Evolutionary conservation across 305 asterid species (phyloP), one percentile per base, ranked within the genome.

Genomic region (Andrographis paniculata): DNA sequence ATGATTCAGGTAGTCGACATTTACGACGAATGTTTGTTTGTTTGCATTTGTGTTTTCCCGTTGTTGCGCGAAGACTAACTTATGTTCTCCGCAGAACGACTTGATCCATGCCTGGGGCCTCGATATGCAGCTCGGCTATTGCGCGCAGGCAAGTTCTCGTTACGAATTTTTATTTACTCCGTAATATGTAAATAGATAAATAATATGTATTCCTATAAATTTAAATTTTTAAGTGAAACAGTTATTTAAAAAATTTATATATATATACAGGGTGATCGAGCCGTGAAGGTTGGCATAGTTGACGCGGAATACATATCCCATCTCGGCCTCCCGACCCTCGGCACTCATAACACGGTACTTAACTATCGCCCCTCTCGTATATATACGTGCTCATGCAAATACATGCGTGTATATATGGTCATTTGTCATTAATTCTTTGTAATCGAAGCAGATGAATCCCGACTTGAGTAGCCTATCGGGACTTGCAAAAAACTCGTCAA

Each of bases 1-100:
- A 73, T 89, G 83, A 60, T 89, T 57, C 98, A 89, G 96, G 98
- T 86, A n/a, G n/a, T n/a, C n/a, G n/a, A n/a, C n/a, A n/a, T n/a
- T n/a, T n/a, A n/a, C n/a, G n/a, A n/a, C n/a, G n/a, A n/a, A n/a
- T n/a, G n/a, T n/a, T n/a, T n/a, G n/a, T n/a, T n/a, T n/a, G n/a
- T n/a, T n/a, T n/a, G n/a, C n/a, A n/a, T n/a, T n/a, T n/a, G n/a
- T n/a, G n/a, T n/a, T n/a, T n/a, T n/a, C n/a, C n/a, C n/a, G n/a
- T n/a, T n/a, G n/a, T n/a, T n/a, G n/a, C n/a, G n/a, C 14, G 5
- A 17, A 13, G 14, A 37, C 42, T 37, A 37, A 37, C 14, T 3
- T 17, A 37, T 5, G 42, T 5, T 12, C 23, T 46, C 28, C 44
- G 60, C 86, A 87, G 97, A 87, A 87, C 21, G 94, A 87, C 73